Percentiles rank a stretch among this genome's conserved stretches.
Conservation (phyloP, 306 rosid species). For the Begonia peltatifolia region DNA sequence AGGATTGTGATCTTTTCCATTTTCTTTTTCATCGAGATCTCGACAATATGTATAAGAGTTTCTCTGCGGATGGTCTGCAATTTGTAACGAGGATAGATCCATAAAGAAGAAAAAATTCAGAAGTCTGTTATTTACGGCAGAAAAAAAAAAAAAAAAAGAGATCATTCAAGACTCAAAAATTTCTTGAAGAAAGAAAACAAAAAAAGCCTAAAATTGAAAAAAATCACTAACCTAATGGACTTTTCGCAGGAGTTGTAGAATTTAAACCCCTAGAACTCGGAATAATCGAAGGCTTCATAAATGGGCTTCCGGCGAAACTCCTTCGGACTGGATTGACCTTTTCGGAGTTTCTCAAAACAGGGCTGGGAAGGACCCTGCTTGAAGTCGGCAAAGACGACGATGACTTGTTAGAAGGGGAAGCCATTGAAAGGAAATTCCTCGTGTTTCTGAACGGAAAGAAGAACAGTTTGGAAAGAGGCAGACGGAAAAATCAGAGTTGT, state of each 20-base stretch:
- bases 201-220: background rate
- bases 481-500: too few species aligned
- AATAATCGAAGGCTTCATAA: constrained; percentile 40
- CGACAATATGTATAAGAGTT: constrained; percentile 31
- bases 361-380: constrained; percentile 20
- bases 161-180: background rate
- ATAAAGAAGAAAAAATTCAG: too few species aligned
- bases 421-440: constrained; percentile 10
- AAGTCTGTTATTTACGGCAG: too few species aligned
- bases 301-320: constrained; percentile 66
- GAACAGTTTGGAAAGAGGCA: background rate
- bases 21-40: constrained; percentile 65
- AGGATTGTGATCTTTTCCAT: constrained; percentile 35
- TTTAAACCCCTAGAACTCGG: constrained; percentile 27
- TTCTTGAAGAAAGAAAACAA: background rate
- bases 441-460: background rate
- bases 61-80: constrained; percentile 38
- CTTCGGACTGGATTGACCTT: constrained; percentile 36
- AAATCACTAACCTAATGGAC: constrained; percentile 57
- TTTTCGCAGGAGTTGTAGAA: constrained; percentile 48
- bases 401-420: constrained; percentile 35
- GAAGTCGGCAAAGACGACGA: constrained; percentile 16
- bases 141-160: too few species aligned
- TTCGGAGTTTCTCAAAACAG: constrained; percentile 45
- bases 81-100: background rate